Evolutionary conservation across 768 basidiomycete species (phyloP).

Genomic region (Leccinum fibrillosum): DNA sequence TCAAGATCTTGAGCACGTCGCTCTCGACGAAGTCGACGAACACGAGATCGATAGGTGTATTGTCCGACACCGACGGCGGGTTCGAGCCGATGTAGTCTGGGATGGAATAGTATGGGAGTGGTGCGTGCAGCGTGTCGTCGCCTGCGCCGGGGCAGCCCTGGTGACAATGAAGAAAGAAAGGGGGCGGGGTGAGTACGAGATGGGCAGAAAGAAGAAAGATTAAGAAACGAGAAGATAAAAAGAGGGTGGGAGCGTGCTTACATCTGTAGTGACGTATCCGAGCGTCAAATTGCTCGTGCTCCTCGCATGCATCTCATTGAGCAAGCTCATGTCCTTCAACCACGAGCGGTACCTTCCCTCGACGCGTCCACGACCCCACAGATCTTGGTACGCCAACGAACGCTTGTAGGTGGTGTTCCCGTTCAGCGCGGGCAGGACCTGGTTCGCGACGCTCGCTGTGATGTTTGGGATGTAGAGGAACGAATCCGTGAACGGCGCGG

Average conservation of each 20-base stretch:
- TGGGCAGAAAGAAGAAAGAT: neutral
- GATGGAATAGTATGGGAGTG: conserved; percentile 50
- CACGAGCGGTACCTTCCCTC: neutral
- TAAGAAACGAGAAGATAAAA: neutral
- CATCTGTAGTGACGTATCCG: neutral
- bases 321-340: neutral
- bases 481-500: conserved; percentile 62
- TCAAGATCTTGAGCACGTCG: conserved; percentile 52
- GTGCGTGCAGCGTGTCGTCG: conserved; percentile 66
- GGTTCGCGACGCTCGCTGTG: conserved; percentile 45
- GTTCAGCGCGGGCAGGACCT: conserved; percentile 55
- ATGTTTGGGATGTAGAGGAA: conserved; percentile 64
- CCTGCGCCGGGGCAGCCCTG: conserved; percentile 72
- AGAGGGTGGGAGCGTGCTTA: neutral
- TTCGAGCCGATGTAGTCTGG: conserved; percentile 61
- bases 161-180: neutral
- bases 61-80: conserved; percentile 46
- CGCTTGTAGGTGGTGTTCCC: conserved; percentile 23
- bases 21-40: conserved; percentile 68
- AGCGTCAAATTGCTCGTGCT: conserved; percentile 31
- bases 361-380: neutral
- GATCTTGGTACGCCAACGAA: neutral
- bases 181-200: neutral
- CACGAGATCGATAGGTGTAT: conserved; percentile 65
- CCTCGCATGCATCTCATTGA: conserved; percentile 28